A percentile compares a stretch with the other conserved stretches of the same genome.
Conservation (phyloP, 352 stramenopile species). For the Blastocystis sp. region DNA sequence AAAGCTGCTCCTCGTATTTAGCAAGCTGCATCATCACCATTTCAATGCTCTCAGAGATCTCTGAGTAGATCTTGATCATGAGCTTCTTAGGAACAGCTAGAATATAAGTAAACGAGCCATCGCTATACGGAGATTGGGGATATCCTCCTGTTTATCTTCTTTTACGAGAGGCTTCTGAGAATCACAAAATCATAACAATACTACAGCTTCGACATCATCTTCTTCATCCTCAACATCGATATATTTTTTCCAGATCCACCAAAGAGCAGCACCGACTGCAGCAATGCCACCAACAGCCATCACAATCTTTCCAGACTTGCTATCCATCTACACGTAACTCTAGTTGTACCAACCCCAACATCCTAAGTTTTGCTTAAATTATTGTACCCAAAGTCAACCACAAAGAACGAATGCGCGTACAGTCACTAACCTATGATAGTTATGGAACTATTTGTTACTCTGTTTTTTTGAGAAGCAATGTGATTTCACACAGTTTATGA, state of each 20-base stretch:
- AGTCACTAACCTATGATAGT: not conserved
- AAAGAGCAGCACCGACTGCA: not conserved
- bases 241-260: constrained; percentile 45
- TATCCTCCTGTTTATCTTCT: constrained; percentile 31
- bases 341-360: not conserved
- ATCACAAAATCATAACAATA: not conserved
- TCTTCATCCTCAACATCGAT: constrained; percentile 49
- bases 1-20: constrained; percentile 54
- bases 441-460: not conserved
- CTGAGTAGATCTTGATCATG: constrained; percentile 55
- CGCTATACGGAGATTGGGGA: constrained; percentile 3
- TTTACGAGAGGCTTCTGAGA: not conserved
- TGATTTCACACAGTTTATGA: too few species aligned
- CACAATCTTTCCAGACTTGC: constrained; percentile 49
- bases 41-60: constrained; percentile 50
- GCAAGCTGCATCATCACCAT: constrained; percentile 53
- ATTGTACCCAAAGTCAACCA: not conserved
- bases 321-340: constrained; percentile 40
- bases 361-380: not conserved
- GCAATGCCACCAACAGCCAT: constrained; percentile 11
- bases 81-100: constrained; percentile 50
- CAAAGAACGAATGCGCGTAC: not conserved
- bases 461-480: not conserved
- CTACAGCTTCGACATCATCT: constrained; percentile 5
- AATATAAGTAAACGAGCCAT: not conserved